A percentile compares a stretch with the other conserved stretches of the same genome.
These are phyloP conservation scores for Gyrodon lividus DNA, from an alignment of 768 basidiomycete genomes.

Conservation along the genomic window DNA sequence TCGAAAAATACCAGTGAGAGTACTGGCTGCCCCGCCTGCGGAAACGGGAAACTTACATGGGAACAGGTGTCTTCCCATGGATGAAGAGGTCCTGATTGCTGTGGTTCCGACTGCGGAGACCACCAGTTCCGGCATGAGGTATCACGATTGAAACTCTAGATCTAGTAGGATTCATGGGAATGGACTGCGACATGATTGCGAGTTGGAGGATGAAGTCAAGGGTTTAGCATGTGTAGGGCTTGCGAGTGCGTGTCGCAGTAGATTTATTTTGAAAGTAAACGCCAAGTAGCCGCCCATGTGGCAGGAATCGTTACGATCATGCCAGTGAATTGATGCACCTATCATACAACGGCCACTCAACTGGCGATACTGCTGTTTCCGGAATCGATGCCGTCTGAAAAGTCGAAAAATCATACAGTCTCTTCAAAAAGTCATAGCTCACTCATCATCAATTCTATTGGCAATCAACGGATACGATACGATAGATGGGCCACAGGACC, in stretches of 20 bases:
- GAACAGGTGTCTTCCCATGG: conserved; percentile 17
- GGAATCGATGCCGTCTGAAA: no score
- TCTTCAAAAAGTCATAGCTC: no score
- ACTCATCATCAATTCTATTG: no score
- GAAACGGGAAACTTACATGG: conserved; percentile 17
- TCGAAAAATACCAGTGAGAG: not conserved
- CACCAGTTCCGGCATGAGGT: not conserved
- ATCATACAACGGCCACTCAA: no score
- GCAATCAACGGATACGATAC: no score
- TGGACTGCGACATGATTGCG: conserved; percentile 14
- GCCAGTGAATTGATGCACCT: no score
- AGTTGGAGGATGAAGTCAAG: not conserved
- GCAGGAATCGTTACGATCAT: no score
- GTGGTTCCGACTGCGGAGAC: not conserved
- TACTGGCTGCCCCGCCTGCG: no score
- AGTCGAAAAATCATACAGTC: no score
- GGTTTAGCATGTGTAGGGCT: not conserved
- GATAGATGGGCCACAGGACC: no score
- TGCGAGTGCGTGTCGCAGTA: not conserved
- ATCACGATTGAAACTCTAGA: not conserved
- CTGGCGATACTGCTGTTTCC: no score
- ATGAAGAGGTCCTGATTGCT: not conserved
- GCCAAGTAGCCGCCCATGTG: not conserved
- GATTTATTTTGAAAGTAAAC: not conserved
- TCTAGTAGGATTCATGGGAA: conserved; percentile 17